Percentiles rank a stretch among this genome's conserved stretches.
These are phyloP conservation scores for Jatropha curcas DNA, from an alignment of 345 rosid species.

Conservation along the genomic window DNA sequence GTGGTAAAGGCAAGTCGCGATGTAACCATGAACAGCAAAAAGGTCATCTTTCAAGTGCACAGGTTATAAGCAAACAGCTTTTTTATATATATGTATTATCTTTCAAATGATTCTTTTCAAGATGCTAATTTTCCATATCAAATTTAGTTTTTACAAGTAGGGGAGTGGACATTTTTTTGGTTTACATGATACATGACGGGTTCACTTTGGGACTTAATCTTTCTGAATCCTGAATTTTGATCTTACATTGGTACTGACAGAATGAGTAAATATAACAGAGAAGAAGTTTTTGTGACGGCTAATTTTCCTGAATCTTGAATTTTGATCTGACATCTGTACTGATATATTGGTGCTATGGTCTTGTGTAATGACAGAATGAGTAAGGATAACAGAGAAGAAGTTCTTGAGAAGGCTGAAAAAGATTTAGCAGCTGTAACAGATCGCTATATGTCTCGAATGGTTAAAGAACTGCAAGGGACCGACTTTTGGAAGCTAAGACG, in stretches of 20 bases:
- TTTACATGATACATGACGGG: background rate
- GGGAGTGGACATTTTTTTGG: background rate
- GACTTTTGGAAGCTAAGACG: slow-evolving; percentile 92
- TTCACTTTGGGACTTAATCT: background rate
- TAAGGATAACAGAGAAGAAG: slow-evolving; percentile 68
- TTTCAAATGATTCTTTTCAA: too few relatives aligned
- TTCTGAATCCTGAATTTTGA: background rate
- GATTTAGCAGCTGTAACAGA: slow-evolving; percentile 65
- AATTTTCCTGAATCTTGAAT: background rate
- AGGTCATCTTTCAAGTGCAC: slow-evolving; percentile 95
- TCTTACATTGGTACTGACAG: slow-evolving; percentile 35
- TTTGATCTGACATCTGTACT: slow-evolving; percentile 3
- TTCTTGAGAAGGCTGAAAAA: slow-evolving; percentile 77
- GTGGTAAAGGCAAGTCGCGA: slow-evolving; percentile 96
- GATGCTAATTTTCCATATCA: too few relatives aligned
- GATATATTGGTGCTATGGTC: background rate
- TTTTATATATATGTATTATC: too few relatives aligned
- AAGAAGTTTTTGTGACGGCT: slow-evolving; percentile 76
- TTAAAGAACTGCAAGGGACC: slow-evolving; percentile 81
- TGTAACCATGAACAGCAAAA: slow-evolving; percentile 87
- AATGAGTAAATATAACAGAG: slow-evolving; percentile 65
- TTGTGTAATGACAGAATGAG: slow-evolving; percentile 50
- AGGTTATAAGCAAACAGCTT: slow-evolving; percentile 50
- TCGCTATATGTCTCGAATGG: slow-evolving; percentile 59
- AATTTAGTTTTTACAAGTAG: background rate